A percentile compares a stretch with the other conserved stretches of the same genome.
Evolutionary conservation across 495 filamentous ascomycete species (phyloP).

Genomic region (Penicillium herquei): DNA sequence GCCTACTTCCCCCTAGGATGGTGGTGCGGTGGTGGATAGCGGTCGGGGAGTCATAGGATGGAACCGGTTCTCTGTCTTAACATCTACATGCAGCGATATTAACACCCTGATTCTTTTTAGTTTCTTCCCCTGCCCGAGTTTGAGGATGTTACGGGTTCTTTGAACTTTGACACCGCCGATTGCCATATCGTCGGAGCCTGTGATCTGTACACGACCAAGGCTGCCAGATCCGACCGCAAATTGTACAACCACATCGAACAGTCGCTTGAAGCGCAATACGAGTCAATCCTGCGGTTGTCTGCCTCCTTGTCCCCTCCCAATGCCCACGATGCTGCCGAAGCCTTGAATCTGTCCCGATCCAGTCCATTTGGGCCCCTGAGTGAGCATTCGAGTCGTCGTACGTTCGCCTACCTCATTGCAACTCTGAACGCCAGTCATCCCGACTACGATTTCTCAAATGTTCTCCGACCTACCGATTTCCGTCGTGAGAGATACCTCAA

Average conservation of each 20-base stretch:
- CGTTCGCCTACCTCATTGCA: conserved; percentile 93
- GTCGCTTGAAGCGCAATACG: conserved; percentile 83
- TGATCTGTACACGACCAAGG: conserved; percentile 96
- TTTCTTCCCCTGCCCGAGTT: conserved; percentile 88
- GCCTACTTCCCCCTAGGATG: neutral
- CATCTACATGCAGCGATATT: too few relatives aligned
- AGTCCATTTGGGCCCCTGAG: conserved; percentile 89
- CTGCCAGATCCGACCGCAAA: conserved; percentile 91
- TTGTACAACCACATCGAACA: conserved; percentile 93
- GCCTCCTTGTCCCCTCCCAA: conserved; percentile 79
- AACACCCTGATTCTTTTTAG: conserved; percentile 41
- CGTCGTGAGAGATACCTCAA: conserved; percentile 71
- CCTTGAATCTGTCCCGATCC: conserved; percentile 74
- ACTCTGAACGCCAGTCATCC: conserved; percentile 97
- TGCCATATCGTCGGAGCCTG: conserved; percentile 86
- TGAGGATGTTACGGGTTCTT: conserved; percentile 80
- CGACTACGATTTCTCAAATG: conserved; percentile 95
- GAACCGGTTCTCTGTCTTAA: too few relatives aligned
- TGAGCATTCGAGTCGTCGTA: conserved; percentile 81
- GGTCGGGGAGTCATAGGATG: too few relatives aligned
- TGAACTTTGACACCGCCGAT: conserved; percentile 92
- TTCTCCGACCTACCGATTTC: conserved; percentile 85
- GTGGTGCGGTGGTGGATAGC: neutral
- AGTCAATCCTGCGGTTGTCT: conserved; percentile 77
- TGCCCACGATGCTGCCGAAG: conserved; percentile 46